Percentiles rank a stretch among this genome's conserved stretches.
Conservation (phyloP, 129 eudicot genomes). For the Helichrysum umbraculigerum region DNA sequence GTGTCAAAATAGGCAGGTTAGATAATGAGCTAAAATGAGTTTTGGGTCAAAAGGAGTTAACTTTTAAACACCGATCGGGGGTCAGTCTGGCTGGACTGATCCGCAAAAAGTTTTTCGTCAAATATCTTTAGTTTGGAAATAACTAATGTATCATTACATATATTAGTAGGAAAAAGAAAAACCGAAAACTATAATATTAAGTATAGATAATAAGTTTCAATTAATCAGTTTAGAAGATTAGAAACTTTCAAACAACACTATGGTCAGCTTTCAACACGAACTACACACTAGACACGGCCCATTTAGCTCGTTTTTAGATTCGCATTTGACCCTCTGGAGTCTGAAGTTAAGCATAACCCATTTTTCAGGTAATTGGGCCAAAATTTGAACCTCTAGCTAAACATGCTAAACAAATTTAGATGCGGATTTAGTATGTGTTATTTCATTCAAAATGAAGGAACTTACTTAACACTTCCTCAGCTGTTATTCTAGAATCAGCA, state of each 20-base stretch:
- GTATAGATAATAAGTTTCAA: neutral
- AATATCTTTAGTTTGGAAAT: neutral
- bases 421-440: neutral
- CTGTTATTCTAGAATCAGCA: constrained; percentile 67
- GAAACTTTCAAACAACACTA: neutral
- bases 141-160: neutral
- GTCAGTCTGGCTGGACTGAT: neutral
- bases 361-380: neutral
- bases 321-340: neutral
- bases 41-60: neutral
- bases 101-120: neutral
- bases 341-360: neutral
- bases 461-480: constrained; percentile 90
- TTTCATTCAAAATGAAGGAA: neutral
- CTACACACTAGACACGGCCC: neutral
- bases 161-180: neutral
- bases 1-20: neutral
- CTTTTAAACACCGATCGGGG: neutral
- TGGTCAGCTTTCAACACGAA: neutral
- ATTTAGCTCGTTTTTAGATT: neutral
- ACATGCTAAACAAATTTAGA: neutral
- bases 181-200: neutral
- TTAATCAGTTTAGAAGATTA: neutral
- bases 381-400: neutral
- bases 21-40: neutral